These are phyloP conservation scores for Parafenestella ontariensis DNA, from an alignment of 2,329 filamentous ascomycete genomes.

Conservation along the genomic window DNA sequence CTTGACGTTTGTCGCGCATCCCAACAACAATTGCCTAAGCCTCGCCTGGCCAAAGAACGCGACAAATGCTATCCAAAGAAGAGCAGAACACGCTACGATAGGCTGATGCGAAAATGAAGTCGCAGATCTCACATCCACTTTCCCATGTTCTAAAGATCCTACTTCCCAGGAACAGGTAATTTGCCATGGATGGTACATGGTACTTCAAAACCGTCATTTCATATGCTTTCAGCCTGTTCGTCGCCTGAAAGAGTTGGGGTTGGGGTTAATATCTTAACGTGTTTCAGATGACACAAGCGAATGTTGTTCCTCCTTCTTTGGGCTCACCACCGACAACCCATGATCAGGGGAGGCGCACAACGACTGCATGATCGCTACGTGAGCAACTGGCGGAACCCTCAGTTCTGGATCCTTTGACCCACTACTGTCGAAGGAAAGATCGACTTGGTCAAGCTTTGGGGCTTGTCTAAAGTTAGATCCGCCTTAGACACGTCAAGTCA, in stretches of 20 bases:
- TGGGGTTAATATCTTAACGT: slow-evolving; percentile 3
- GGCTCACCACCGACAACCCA: neutral
- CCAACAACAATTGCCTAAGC: neutral
- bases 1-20: neutral
- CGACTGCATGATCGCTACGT: slow-evolving; percentile 5
- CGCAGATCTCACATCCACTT: neutral
- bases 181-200: neutral
- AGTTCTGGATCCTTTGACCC: neutral
- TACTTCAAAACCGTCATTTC: slow-evolving; percentile 6
- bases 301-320: neutral
- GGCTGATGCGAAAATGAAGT: slow-evolving; percentile 5
- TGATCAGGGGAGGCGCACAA: slow-evolving; percentile 1
- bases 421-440: neutral
- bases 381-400: neutral
- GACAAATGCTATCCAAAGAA: neutral
- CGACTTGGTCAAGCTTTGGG: neutral
- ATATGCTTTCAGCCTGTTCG: slow-evolving; percentile 8
- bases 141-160: neutral
- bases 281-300: slow-evolving; percentile 15
- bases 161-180: neutral
- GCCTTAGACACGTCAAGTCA: neutral
- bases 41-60: neutral
- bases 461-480: neutral
- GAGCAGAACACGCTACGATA: slow-evolving; percentile 2
- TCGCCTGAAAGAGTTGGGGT: slow-evolving; percentile 8